These are phyloP conservation scores for Butyriboletus appendiculatus DNA, from an alignment of 1,284 basidiomycete genomes.

Conservation along the genomic window DNA sequence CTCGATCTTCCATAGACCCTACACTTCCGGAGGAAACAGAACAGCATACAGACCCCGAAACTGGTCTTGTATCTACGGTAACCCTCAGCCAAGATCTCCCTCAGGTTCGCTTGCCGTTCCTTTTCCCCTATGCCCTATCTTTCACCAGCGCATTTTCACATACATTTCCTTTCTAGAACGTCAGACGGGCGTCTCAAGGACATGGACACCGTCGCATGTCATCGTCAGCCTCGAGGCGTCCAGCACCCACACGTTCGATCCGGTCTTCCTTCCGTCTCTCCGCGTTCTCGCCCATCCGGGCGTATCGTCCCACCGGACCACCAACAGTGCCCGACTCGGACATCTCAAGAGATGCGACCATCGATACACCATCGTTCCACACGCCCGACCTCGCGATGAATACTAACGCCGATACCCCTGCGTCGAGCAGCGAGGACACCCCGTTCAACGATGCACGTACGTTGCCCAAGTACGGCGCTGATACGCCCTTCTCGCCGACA, in stretches of 20 bases:
- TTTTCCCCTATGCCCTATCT: neutral
- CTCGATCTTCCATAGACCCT: constrained; percentile 23
- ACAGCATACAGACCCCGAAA: constrained; percentile 10
- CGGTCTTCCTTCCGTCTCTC: constrained; percentile 30
- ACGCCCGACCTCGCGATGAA: constrained; percentile 20
- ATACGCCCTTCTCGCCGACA: constrained; percentile 12
- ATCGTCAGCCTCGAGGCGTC: constrained; percentile 22
- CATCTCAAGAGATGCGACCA: neutral
- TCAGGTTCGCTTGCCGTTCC: constrained; percentile 24
- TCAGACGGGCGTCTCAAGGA: constrained; percentile 19
- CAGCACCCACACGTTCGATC: constrained; percentile 3
- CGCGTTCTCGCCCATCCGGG: constrained; percentile 16
- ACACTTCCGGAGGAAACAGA: constrained; percentile 16
- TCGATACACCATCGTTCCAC: constrained; percentile 6
- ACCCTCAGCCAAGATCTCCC: constrained; percentile 32
- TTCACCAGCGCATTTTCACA: neutral
- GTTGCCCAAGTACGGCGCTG: constrained; percentile 19
- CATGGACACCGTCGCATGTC: constrained; percentile 21
- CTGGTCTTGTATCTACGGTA: constrained; percentile 13
- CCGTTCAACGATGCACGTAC: constrained; percentile 25
- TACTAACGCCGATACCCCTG: constrained; percentile 15
- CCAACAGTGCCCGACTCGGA: neutral
- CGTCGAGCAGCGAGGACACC: constrained; percentile 11
- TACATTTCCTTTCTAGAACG: constrained; percentile 19
- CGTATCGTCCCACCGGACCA: neutral